phyloP scores from a whole-genome alignment of 371 early-diverging fungal genomes.

The Gilbertella persicaria region DNA sequence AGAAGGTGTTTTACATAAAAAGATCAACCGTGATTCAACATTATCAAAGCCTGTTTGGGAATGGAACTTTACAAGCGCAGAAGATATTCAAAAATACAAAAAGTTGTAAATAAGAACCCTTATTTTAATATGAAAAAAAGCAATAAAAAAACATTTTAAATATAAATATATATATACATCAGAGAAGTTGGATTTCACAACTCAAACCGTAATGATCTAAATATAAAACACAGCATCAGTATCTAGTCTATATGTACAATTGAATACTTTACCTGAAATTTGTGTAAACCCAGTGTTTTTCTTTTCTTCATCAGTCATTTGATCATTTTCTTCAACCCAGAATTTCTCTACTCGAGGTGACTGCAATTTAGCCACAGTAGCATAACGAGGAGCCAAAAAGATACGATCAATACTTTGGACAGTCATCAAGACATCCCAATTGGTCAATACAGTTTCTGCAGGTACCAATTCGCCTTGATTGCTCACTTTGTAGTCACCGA shows the following conservation, averaged over 20 bases:
- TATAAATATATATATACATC: background rate
- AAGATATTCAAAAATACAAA: slow-evolving; percentile 20
- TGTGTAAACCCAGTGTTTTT: slow-evolving; percentile 34
- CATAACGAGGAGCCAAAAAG: slow-evolving; percentile 36
- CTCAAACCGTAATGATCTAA: slow-evolving; percentile 54
- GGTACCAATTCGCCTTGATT: slow-evolving; percentile 43
- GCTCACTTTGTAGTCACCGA: slow-evolving; percentile 60
- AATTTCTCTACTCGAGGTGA: slow-evolving; percentile 35
- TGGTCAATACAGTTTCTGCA: slow-evolving; percentile 65
- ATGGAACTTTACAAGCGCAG: slow-evolving; percentile 25
- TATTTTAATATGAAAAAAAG: background rate
- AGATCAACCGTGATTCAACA: slow-evolving; percentile 20
- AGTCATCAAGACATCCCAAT: slow-evolving; percentile 48
- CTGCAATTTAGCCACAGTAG: background rate
- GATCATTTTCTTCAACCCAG: slow-evolving; percentile 36
- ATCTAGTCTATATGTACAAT: background rate
- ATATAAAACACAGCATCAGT: background rate
- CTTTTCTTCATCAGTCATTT: slow-evolving; percentile 18
- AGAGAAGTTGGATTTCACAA: slow-evolving; percentile 13
- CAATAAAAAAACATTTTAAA: background rate
- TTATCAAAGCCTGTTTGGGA: slow-evolving; percentile 22
- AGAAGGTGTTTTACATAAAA: slow-evolving; percentile 25
- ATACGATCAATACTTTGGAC: slow-evolving; percentile 74
- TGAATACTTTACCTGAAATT: slow-evolving; percentile 39
- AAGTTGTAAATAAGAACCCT: slow-evolving; percentile 6